Conservation (phyloP, 345 rosid species). For the Hibiscus trionum region DNA sequence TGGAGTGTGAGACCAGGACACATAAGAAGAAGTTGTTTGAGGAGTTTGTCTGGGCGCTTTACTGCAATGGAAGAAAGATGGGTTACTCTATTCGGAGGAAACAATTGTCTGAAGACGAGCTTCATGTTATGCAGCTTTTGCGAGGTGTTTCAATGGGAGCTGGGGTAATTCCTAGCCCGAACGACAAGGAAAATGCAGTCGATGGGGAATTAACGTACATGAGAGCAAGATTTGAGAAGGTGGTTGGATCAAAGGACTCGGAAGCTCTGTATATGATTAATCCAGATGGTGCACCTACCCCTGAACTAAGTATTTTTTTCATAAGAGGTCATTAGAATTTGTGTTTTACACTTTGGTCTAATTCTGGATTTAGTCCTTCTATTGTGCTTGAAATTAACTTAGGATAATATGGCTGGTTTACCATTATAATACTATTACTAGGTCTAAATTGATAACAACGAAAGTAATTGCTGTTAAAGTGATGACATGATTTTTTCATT, state of each 20-base stretch:
- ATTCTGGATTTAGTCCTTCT: no score
- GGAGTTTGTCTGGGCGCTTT: neutral
- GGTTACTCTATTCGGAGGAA: neutral
- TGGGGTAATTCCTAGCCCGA: neutral
- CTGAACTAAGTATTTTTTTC: neutral
- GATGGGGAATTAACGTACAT: neutral
- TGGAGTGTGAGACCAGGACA: neutral
- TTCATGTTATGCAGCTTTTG: neutral
- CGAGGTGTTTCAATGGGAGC: neutral
- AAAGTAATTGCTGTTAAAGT: no score
- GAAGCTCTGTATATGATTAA: neutral
- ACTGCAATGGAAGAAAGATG: neutral
- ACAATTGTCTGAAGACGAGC: neutral
- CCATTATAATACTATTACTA: no score
- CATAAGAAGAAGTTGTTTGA: neutral
- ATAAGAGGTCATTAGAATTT: conserved; percentile 24
- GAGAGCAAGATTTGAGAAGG: neutral
- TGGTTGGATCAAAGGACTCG: neutral
- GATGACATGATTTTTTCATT: no score
- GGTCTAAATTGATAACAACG: no score
- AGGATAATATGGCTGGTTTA: no score
- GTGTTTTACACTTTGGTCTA: neutral
- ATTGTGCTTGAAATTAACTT: no score
- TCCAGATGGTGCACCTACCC: neutral
- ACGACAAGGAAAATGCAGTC: neutral